These are phyloP conservation scores for Novymonas esmeraldas DNA, from an alignment of 208 protist species.

Conservation along the genomic window DNA sequence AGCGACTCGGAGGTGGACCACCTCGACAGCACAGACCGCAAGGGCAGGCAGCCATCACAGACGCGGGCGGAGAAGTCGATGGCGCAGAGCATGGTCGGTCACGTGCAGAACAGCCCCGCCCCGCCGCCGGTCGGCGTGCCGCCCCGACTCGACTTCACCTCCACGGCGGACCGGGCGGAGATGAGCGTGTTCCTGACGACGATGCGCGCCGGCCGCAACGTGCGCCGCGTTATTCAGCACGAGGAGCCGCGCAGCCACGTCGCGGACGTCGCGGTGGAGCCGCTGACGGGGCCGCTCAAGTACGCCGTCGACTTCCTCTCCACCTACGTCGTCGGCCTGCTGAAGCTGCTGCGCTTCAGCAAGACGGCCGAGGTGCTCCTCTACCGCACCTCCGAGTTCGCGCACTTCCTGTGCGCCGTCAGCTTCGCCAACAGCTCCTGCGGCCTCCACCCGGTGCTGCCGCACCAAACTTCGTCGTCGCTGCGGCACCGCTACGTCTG, in stretches of 20 bases:
- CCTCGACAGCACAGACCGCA: background rate
- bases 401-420: conserved; percentile 66
- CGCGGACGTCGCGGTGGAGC: conserved; percentile 14
- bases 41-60: background rate
- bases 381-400: conserved; percentile 50
- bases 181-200: conserved; percentile 59
- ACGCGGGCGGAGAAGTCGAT: conserved; percentile 13
- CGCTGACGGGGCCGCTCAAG: conserved; percentile 19
- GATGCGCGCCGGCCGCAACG: conserved; percentile 42
- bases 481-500: conserved; percentile 48
- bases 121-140: conserved; percentile 36
- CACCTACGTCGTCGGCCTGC: conserved; percentile 26
- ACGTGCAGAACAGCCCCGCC: background rate
- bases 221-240: conserved; percentile 46
- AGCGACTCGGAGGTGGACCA: conserved; percentile 32
- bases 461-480: conserved; percentile 43
- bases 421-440: conserved; percentile 55
- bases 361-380: conserved; percentile 38
- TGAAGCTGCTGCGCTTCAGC: conserved; percentile 42
- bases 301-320: conserved; percentile 21
- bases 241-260: conserved; percentile 3
- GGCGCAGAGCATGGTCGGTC: background rate
- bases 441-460: conserved; percentile 78
- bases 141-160: conserved; percentile 80
- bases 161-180: conserved; percentile 57